Conservation (phyloP, 345 rosid species). For the Mangifera indica region DNA sequence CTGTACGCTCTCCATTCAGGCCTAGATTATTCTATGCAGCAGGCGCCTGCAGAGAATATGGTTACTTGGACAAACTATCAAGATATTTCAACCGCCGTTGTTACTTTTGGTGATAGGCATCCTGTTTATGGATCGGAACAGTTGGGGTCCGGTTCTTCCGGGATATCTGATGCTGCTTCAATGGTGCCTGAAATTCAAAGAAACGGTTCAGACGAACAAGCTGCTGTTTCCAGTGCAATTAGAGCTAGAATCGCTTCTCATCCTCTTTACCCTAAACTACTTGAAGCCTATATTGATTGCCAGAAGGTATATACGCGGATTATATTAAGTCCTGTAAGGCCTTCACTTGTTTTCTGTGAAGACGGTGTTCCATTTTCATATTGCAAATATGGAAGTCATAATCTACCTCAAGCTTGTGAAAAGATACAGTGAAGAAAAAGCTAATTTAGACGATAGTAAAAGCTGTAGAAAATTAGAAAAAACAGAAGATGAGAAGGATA, state of each 20-base stretch:
- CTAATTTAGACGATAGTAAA: not conserved
- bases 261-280: constrained; percentile 56
- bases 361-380: not conserved
- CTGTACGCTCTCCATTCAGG: constrained; percentile 32
- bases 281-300: constrained; percentile 52
- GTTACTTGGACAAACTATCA: constrained; percentile 15
- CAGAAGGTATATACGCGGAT: constrained; percentile 41
- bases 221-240: constrained; percentile 25
- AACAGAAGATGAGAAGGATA: not conserved
- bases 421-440: too few species aligned
- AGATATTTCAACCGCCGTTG: constrained; percentile 5
- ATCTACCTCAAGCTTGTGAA: too few species aligned
- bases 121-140: constrained; percentile 24
- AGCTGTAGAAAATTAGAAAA: not conserved
- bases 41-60: constrained; percentile 11
- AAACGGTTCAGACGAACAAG: constrained; percentile 30
- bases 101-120: constrained; percentile 16
- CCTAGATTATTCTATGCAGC: constrained; percentile 18
- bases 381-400: too few species aligned
- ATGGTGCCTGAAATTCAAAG: constrained; percentile 30
- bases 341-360: not conserved
- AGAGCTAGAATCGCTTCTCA: constrained; percentile 54
- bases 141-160: constrained; percentile 32
- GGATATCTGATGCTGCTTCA: constrained; percentile 48
- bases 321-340: not conserved